A percentile compares a stretch with the other conserved stretches of the same genome.
phyloP scores from a whole-genome alignment of 306 rosid species.

The Lithocarpus polystachyus region DNA sequence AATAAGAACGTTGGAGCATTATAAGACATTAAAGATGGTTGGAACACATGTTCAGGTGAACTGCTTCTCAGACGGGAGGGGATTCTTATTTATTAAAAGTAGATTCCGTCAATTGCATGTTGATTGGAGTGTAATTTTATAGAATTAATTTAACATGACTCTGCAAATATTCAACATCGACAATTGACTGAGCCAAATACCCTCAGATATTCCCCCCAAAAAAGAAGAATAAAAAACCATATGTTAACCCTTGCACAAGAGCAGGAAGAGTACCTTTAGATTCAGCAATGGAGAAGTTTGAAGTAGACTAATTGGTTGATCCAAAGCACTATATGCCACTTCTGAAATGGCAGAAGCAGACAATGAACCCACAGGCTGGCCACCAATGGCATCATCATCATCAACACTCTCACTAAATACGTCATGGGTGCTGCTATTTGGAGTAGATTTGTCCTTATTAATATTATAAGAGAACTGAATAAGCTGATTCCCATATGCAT shows the following conservation, averaged over 20 bases:
- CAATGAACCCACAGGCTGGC: slow-evolving; percentile 85
- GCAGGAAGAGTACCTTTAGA: slow-evolving; percentile 49
- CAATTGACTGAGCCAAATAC: neutral
- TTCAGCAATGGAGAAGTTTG: slow-evolving; percentile 87
- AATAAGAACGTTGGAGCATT: neutral
- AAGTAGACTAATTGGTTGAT: slow-evolving; percentile 90
- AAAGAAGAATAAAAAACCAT: neutral
- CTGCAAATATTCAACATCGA: neutral
- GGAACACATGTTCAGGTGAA: neutral
- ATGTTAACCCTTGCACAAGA: neutral
- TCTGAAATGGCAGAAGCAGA: slow-evolving; percentile 94
- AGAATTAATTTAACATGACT: neutral
- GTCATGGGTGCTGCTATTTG: slow-evolving; percentile 3
- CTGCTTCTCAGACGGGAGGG: neutral
- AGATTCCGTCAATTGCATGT: neutral
- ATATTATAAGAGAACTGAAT: slow-evolving; percentile 62
- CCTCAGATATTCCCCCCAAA: neutral
- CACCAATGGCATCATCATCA: slow-evolving; percentile 37
- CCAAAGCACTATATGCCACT: slow-evolving; percentile 96
- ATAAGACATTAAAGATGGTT: neutral
- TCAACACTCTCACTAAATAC: slow-evolving; percentile 3
- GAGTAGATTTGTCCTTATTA: slow-evolving; percentile 27
- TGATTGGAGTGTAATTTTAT: neutral
- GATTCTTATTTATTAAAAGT: neutral
- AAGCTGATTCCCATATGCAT: slow-evolving; percentile 73